phyloP scores from a whole-genome alignment of 139 green algal species.

The Micromonas pusilla region DNA sequence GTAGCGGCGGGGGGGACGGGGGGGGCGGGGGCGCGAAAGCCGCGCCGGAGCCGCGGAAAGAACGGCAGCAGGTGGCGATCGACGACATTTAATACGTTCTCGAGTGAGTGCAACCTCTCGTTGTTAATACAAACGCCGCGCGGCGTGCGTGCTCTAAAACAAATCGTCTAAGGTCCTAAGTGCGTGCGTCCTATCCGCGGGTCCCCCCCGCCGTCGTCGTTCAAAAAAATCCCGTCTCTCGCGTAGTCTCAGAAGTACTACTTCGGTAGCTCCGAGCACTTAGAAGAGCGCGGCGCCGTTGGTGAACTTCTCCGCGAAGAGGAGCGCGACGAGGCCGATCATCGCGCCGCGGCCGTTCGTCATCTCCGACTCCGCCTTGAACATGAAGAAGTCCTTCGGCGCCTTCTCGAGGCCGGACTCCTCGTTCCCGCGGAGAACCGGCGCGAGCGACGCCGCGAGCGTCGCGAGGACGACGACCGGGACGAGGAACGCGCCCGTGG shows the following conservation, averaged over 20 bases:
- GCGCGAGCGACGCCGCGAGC: constrained; percentile 18
- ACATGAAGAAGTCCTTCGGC: constrained; percentile 19
- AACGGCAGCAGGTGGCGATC: not conserved
- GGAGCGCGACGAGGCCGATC: constrained; percentile 34
- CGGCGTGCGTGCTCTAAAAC: no score
- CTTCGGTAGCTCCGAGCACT: no score
- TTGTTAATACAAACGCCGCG: no score
- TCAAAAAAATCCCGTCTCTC: no score
- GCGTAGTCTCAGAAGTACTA: no score
- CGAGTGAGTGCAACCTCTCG: no score
- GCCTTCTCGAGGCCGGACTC: constrained; percentile 3
- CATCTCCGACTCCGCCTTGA: constrained; percentile 63
- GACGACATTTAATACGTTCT: not conserved
- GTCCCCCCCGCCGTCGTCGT: no score
- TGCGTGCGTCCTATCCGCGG: no score
- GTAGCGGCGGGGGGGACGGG: not conserved
- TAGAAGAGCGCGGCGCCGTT: constrained; percentile 22
- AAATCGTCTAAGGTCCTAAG: no score
- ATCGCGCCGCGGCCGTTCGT: constrained; percentile 69
- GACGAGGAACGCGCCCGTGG: not conserved
- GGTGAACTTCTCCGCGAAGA: constrained; percentile 26
- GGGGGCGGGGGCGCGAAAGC: not conserved
- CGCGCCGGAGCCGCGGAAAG: no score
- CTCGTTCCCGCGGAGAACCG: not conserved
- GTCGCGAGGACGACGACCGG: not conserved